Percentiles rank a stretch among this genome's conserved stretches.
Conservation (phyloP, 495 filamentous ascomycete species). For the Talaromyces proteolyticus region DNA sequence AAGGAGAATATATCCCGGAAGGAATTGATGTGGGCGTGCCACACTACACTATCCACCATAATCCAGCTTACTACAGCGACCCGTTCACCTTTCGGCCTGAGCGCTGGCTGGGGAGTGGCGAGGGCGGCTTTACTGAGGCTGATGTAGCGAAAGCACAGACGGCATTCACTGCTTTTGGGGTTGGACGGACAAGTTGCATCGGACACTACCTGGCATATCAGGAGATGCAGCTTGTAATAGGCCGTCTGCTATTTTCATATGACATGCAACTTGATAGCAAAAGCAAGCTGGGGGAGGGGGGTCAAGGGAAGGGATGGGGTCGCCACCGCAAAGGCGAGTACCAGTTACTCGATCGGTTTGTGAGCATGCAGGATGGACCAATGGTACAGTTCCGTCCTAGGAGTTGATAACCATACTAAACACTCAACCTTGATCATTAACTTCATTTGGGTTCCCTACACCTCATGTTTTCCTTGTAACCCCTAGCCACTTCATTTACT, state of each 20-base stretch:
- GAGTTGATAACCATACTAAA: not conserved
- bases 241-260: slow-evolving; percentile 17
- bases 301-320: slow-evolving; percentile 5
- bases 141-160: slow-evolving; percentile 6
- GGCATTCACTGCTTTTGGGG: slow-evolving; percentile 34
- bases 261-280: slow-evolving; percentile 6
- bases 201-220: slow-evolving; percentile 29
- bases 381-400: slow-evolving; percentile 2
- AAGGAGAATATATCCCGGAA: slow-evolving; percentile 29
- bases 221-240: slow-evolving; percentile 27
- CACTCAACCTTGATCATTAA: not conserved
- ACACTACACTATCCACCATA: slow-evolving; percentile 36
- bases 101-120: slow-evolving; percentile 36
- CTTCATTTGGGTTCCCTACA: not conserved
- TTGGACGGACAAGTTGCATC: slow-evolving; percentile 33
- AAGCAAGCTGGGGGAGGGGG: slow-evolving; percentile 6
- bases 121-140: slow-evolving; percentile 26
- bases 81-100: slow-evolving; percentile 39
- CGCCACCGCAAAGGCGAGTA: not conserved
- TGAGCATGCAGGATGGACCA: slow-evolving; percentile 6
- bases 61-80: slow-evolving; percentile 25
- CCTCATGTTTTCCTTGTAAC: not conserved
- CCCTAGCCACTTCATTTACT: not conserved
- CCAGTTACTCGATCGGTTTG: slow-evolving; percentile 2
- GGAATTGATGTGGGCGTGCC: slow-evolving; percentile 32